Conservation (phyloP, 495 filamentous ascomycete species). For the Paragyromitra xinjiangensis region DNA sequence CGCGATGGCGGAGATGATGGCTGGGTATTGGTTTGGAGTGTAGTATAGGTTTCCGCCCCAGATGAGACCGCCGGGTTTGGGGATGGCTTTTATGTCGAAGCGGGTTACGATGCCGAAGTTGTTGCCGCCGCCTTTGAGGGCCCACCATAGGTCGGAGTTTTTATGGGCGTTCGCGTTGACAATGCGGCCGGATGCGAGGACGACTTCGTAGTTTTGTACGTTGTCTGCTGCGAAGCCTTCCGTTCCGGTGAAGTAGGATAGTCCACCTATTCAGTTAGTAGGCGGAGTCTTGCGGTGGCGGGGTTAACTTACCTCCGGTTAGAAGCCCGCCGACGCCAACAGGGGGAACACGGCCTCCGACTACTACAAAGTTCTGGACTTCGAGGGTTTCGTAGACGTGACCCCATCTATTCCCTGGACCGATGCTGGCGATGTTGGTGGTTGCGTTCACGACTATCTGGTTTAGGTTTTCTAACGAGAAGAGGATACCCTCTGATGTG, state of each 20-base stretch:
- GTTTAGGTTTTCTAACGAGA: conserved; percentile 60
- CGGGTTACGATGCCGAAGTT: conserved; percentile 69
- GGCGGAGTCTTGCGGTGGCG: neutral
- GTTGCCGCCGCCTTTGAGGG: conserved; percentile 66
- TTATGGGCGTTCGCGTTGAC: conserved; percentile 62
- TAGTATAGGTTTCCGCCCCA: conserved; percentile 50
- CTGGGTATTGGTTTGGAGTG: conserved; percentile 22
- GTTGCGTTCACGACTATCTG: conserved; percentile 13
- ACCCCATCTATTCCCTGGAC: conserved; percentile 65
- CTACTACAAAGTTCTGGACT: conserved; percentile 61
- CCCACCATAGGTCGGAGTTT: conserved; percentile 64
- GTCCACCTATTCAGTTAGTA: conserved; percentile 57
- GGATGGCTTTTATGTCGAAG: conserved; percentile 61
- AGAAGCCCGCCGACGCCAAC: conserved; percentile 70
- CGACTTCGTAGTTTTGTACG: conserved; percentile 66
- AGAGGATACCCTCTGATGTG: conserved; percentile 60
- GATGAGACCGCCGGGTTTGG: conserved; percentile 41
- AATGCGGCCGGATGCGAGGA: conserved; percentile 64
- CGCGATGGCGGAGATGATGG: conserved; percentile 35
- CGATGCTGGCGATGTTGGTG: conserved; percentile 46
- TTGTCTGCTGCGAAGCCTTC: conserved; percentile 64
- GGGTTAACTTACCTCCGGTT: conserved; percentile 61
- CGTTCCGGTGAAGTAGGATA: conserved; percentile 62
- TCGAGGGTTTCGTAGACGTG: conserved; percentile 66
- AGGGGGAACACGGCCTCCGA: conserved; percentile 66